Evolutionary conservation across 1,284 basidiomycete genomes (phyloP).

Genomic region (Leccinum pachyderme): DNA sequence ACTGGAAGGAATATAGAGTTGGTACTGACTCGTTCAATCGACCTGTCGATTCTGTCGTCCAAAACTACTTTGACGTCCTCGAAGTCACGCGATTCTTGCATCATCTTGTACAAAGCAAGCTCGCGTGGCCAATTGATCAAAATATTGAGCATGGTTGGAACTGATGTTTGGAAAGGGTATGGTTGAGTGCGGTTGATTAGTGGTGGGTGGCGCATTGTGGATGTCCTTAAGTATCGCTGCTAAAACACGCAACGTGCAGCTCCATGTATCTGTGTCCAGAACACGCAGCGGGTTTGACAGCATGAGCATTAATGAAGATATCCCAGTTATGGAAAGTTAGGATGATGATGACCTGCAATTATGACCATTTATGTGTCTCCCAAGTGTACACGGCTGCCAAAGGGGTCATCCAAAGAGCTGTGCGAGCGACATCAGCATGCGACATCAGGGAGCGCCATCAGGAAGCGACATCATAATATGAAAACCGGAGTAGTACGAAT

Average conservation of each 20-base stretch:
- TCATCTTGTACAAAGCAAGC: constrained; percentile 18
- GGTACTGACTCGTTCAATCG: constrained; percentile 24
- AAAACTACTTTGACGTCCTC: constrained; percentile 21
- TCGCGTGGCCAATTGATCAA: constrained; percentile 3
- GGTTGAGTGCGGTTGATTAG: not conserved
- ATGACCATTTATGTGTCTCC: not conserved
- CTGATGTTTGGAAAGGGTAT: not conserved
- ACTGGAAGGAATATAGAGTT: not conserved
- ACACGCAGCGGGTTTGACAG: too few relatives aligned
- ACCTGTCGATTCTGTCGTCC: constrained; percentile 20
- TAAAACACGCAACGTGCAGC: not conserved
- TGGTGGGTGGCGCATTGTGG: not conserved
- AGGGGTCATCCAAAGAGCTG: too few relatives aligned
- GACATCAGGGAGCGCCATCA: too few relatives aligned
- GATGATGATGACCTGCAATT: not conserved
- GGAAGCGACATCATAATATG: too few relatives aligned
- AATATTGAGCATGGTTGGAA: not conserved
- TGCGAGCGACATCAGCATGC: not conserved
- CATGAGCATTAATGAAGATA: not conserved
- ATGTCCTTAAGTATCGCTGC: not conserved
- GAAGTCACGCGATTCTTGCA: constrained; percentile 18
- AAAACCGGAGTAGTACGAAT: too few relatives aligned
- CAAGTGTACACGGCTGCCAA: too few relatives aligned
- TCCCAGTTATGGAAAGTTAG: not conserved
- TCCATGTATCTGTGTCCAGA: too few relatives aligned